Base-by-base conservation (phyloP, 1,284 basidiomycete genomes). In the Somion occarium region DNA sequence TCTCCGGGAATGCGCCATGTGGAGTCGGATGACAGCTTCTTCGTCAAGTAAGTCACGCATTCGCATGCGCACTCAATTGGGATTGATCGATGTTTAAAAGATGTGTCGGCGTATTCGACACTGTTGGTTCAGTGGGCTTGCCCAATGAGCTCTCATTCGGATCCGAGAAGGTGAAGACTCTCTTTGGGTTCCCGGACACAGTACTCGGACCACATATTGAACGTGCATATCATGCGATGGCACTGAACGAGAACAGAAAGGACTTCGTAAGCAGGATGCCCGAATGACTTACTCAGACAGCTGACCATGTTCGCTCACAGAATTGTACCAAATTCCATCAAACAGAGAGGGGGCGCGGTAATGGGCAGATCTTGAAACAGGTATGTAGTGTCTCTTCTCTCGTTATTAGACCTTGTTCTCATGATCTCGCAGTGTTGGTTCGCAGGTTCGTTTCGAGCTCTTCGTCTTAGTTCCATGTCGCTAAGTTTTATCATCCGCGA, bases 31-130 rank as follows among this genome's bases (percentile, higher is more conserved):
- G 61, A 71, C 1, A 64, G 64, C 18, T 88, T 86, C 61, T 76
- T 78, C 2, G 65, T 88, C 57, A 85, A 85, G 85, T 87, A 53
- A 51, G 73, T 56, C 22, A 27, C 23, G 22, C 12, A 9, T 48
- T 48, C 9, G 24, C 5, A 37, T 37, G 34, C 9, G 38, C 20
- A 18, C 3, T 4, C 38, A 39, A 15, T 39, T 5, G n/a, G n/a
- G 5, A 39, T 5, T 15, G 42, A 15, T 22, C 24, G 23, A 43
- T 22, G 19, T 25, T 38, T 43, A 44, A 20, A 49, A 88, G 85
- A 65, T 83, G 82, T 57, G 58, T 88, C 46, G 85, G 85, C 2
- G 83, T 88, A 15, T 88, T 83, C 59, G 85, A 88, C 60, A 88
- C 85, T 2, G 85, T 88, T 22, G 84, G 84, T 12, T 76, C 82